A percentile compares a stretch with the other conserved stretches of the same genome.
Evolutionary conservation across 176 grass and related monocot genomes (phyloP).

Genomic region (Eleusine indica): DNA sequence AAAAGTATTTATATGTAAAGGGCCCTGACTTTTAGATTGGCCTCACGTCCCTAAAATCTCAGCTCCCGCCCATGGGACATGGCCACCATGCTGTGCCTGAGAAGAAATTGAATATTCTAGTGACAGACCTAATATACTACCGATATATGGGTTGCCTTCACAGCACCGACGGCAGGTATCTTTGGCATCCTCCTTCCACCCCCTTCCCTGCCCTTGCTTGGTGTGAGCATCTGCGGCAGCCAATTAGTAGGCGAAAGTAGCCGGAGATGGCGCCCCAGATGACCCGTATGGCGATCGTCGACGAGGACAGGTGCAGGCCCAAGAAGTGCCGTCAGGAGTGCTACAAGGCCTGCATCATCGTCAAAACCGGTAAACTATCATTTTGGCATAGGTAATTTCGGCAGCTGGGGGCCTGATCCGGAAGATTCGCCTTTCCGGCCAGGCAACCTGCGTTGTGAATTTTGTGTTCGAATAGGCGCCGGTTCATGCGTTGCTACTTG

Average conservation of each 20-base stretch:
- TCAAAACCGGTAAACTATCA: constrained; percentile 66
- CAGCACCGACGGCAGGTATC: no score
- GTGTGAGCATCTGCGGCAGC: not conserved
- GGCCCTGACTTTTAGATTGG: no score
- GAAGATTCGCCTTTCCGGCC: not conserved
- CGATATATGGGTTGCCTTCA: no score
- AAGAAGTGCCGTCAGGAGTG: constrained; percentile 99
- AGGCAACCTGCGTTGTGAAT: not conserved
- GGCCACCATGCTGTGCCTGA: no score
- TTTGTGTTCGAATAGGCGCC: not conserved
- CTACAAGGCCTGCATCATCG: constrained; percentile 95
- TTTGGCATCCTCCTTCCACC: no score
- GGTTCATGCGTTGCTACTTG: not conserved
- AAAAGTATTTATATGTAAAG: no score
- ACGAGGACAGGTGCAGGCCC: constrained; percentile 86
- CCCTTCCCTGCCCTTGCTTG: no score
- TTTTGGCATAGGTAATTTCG: not conserved
- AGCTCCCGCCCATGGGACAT: no score
- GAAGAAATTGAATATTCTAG: no score
- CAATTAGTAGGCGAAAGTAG: not conserved
- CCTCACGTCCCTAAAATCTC: no score
- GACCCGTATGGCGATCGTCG: constrained; percentile 92
- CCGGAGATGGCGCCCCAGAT: constrained; percentile 73
- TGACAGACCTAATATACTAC: no score
- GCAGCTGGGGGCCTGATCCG: not conserved